Base-by-base conservation (phyloP, 75 land plant species). In the Ceratopteris richardii region DNA sequence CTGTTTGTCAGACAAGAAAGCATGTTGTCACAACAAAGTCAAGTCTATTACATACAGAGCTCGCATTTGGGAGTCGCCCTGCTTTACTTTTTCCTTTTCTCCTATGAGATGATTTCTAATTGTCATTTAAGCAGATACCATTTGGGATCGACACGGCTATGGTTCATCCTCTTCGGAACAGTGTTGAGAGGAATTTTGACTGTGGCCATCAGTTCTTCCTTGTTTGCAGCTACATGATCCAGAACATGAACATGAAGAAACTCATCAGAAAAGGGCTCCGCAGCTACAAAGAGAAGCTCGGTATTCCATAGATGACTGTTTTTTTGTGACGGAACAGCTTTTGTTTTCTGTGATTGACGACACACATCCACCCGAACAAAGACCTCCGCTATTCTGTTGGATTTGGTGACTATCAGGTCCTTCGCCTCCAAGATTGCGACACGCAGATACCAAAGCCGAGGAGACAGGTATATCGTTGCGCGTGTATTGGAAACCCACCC, bases 401-500 rank as follows among this genome's bases (percentile, higher is more conserved):
- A 5, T 30, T 46, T 40, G 0, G 87, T 83, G n/a, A 73, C 73
- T 0, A 76, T 60, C 27, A 86, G 66, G 37, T 86, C 90, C 61
- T 86, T 85, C 11, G 86, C 86, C 62, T 74, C 80, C 31, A 79
- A 56, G 0, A 80, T 68, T 13, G 66, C 39, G 13, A 77, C 71
- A 11, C 85, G 57, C 20, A 86, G 73, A 54, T 86, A 86, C 40
- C 62, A 79, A 23, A 86, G 65, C 60, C 63, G 66, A 0, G 90
- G 90, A 2, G 85, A 73, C 54, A 75, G 73, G 50, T 86, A 86
- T 24, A 86, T 78, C 60, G 77, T 77, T 21, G 86, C 73, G 12
- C 79, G 41, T 1, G 83, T 80, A 51, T 64, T 66, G 48, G 56
- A 10, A 22, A 78, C 26, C 48, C 58, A 36, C 41, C 70, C 78